Evolutionary conservation across 2,329 filamentous ascomycete species (phyloP).

Genomic region (Plenodomus tracheiphilus): DNA sequence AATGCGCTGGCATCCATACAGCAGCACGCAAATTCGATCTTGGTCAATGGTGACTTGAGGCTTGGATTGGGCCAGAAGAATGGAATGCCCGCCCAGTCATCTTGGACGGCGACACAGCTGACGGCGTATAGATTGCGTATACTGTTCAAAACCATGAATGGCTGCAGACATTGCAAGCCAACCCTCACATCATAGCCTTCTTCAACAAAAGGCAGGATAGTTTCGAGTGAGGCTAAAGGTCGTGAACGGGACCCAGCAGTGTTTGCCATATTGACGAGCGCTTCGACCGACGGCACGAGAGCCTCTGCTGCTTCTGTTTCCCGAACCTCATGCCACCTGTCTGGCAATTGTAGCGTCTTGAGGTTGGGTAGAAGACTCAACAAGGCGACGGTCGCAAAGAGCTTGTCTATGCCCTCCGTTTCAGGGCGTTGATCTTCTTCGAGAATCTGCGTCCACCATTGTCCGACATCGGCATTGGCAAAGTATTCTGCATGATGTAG

Average conservation of each 20-base stretch:
- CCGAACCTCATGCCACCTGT: constrained; percentile 32
- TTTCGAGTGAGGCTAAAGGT: constrained; percentile 29
- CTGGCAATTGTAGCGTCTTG: constrained; percentile 29
- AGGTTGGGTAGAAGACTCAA: constrained; percentile 36
- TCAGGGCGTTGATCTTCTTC: constrained; percentile 22
- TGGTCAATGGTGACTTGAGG: constrained; percentile 25
- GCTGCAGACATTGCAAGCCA: constrained; percentile 32
- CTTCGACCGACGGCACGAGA: constrained; percentile 21
- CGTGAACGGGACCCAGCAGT: constrained; percentile 3
- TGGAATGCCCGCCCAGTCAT: constrained; percentile 33
- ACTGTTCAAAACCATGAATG: constrained; percentile 30
- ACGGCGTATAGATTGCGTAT: constrained; percentile 36
- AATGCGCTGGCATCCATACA: constrained; percentile 38
- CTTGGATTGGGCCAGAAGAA: constrained; percentile 32
- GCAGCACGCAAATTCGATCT: constrained; percentile 36
- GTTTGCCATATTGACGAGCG: constrained; percentile 23
- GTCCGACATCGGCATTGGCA: constrained; percentile 17
- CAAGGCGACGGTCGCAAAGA: constrained; percentile 30
- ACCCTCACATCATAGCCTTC: constrained; percentile 35
- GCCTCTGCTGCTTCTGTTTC: constrained; percentile 17
- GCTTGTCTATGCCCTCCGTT: constrained; percentile 13
- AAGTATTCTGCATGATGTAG: constrained; percentile 21
- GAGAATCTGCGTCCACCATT: constrained; percentile 34
- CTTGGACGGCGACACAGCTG: constrained; percentile 36
- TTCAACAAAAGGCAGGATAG: constrained; percentile 34